Conservation (phyloP, 2,329 filamentous ascomycete species). For the Laburnicola sp. region DNA sequence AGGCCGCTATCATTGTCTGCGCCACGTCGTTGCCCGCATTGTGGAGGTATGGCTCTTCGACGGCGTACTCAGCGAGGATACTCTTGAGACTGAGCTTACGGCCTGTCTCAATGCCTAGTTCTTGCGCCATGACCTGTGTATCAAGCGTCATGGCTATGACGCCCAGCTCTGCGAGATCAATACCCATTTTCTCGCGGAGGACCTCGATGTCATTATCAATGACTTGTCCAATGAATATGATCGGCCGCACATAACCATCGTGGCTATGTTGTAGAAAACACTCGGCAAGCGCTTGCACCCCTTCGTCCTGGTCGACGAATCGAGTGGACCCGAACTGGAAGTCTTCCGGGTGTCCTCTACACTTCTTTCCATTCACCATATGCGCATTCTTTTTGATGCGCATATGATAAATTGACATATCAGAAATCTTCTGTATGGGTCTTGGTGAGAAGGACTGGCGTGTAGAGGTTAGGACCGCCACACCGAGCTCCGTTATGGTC, state of each 20-base stretch:
- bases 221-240: constrained; percentile 18
- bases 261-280: not conserved
- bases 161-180: constrained; percentile 10
- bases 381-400: constrained; percentile 12
- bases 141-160: constrained; percentile 9
- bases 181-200: constrained; percentile 7
- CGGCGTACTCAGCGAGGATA: not conserved
- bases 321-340: constrained; percentile 13
- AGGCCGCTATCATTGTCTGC: constrained; percentile 6
- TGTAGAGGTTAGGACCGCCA: not conserved
- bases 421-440: not conserved
- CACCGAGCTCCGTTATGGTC: constrained; percentile 15
- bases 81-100: not conserved
- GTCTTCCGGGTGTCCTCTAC: constrained; percentile 1
- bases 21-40: constrained; percentile 12
- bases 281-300: not conserved
- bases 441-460: not conserved
- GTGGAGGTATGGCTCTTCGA: constrained; percentile 5
- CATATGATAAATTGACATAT: constrained; percentile 6
- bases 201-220: constrained; percentile 10
- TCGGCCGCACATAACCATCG: not conserved
- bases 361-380: constrained; percentile 9
- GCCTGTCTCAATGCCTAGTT: constrained; percentile 1
- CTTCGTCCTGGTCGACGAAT: constrained; percentile 7
- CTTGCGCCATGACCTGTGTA: constrained; percentile 11